phyloP scores from a whole-genome alignment of 1,139 yeast species.

The Candida glucosophila region DNA sequence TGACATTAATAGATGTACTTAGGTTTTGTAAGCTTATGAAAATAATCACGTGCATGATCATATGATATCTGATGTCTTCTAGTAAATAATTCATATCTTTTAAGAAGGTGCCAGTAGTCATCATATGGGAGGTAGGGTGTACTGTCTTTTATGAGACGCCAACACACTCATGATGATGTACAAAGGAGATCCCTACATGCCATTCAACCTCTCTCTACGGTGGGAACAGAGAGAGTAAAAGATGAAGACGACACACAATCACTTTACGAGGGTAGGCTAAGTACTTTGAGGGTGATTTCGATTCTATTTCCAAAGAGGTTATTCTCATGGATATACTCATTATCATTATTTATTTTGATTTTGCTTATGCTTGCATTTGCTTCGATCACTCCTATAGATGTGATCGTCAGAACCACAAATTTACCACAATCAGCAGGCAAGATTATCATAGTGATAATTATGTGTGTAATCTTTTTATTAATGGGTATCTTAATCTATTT shows the following conservation, averaged over 20 bases:
- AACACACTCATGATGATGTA: no score
- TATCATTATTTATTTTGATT: conserved; percentile 44
- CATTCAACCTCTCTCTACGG: no score
- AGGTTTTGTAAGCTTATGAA: no score
- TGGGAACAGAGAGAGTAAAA: no score
- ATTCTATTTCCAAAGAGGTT: conserved; percentile 27
- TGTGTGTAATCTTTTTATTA: conserved; percentile 53
- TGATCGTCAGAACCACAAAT: conserved; percentile 55
- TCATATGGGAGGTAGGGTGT: no score
- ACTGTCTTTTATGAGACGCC: no score
- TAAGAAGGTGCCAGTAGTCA: no score
- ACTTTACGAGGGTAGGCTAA: not conserved
- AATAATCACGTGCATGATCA: no score
- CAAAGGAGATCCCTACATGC: no score
- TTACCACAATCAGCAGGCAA: conserved; percentile 53
- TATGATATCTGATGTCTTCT: no score
- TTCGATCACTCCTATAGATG: conserved; percentile 68
- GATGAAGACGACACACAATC: not conserved
- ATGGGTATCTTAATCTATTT: conserved; percentile 39
- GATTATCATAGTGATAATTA: conserved; percentile 67
- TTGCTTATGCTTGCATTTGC: conserved; percentile 47
- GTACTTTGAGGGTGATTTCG: conserved; percentile 1
- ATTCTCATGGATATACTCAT: conserved; percentile 45
- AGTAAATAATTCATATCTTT: no score
- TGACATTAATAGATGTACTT: no score